Evolutionary conservation across 2,329 filamentous ascomycete genomes (phyloP).

Genomic region (Exophiala lecanii-corni): DNA sequence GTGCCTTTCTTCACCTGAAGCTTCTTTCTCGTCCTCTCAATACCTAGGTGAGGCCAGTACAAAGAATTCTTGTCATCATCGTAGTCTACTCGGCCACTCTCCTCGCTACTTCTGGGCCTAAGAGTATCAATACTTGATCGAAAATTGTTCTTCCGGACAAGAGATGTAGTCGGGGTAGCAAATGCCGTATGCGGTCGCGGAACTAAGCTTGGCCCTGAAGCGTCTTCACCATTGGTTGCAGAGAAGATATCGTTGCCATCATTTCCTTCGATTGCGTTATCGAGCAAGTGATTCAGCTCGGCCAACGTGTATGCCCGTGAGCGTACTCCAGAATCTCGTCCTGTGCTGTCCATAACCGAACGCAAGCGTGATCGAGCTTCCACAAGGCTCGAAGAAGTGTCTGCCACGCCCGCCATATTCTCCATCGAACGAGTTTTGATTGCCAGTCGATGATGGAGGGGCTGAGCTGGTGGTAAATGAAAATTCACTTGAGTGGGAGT

Average conservation of each 20-base stretch:
- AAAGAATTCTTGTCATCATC: conserved; percentile 1
- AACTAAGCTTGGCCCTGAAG: not conserved
- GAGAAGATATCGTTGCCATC: conserved; percentile 7
- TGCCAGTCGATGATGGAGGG: not conserved
- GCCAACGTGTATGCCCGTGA: conserved; percentile 18
- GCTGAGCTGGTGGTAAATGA: not conserved
- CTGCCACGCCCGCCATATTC: conserved; percentile 7
- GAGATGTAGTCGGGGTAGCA: conserved; percentile 6
- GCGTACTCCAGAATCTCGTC: conserved; percentile 3
- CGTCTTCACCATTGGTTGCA: not conserved
- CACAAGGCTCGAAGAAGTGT: conserved; percentile 13
- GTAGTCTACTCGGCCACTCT: conserved; percentile 13
- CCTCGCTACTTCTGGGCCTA: conserved; percentile 16
- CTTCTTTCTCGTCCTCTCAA: not conserved
- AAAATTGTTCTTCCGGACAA: conserved; percentile 1
- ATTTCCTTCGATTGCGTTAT: conserved; percentile 23
- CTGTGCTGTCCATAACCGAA: conserved; percentile 12
- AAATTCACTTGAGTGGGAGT: not conserved
- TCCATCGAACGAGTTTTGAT: conserved; percentile 18
- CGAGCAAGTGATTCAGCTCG: conserved; percentile 26
- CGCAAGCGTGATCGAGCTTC: conserved; percentile 19
- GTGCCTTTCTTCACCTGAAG: not conserved
- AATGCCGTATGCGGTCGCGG: conserved; percentile 5
- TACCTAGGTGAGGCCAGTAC: not conserved
- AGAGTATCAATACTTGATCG: conserved; percentile 11